Evolutionary conservation across 1,139 yeast genomes (phyloP).

Genomic region (Candida sp.): DNA sequence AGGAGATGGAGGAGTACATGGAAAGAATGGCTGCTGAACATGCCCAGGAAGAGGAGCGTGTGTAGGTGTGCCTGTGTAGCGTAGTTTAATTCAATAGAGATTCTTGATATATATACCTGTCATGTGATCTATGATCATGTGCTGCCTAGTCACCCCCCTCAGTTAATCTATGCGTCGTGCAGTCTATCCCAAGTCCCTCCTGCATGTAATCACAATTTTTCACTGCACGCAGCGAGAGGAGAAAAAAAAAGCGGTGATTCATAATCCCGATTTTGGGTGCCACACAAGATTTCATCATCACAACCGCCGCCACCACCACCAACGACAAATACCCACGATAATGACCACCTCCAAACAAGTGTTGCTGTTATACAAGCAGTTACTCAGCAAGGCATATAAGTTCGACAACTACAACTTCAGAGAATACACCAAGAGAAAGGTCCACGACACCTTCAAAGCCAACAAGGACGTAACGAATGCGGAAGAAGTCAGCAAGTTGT

Average conservation of each 20-base stretch:
- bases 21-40: conserved; percentile 21
- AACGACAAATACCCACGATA: background rate
- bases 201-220: background rate
- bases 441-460: conserved; percentile 67
- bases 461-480: conserved; percentile 51
- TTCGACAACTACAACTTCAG: conserved; percentile 91
- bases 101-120: no score
- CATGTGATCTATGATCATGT: no score
- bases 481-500: conserved; percentile 49
- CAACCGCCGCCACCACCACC: background rate
- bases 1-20: conserved; percentile 27
- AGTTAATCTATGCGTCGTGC: background rate
- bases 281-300: background rate
- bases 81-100: no score
- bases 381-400: conserved; percentile 67
- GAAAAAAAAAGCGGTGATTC: background rate
- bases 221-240: background rate
- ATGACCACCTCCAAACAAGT: conserved; percentile 48
- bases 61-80: background rate
- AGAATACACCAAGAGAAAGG: conserved; percentile 77
- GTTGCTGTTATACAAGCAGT: conserved; percentile 67
- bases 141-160: no score
- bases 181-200: background rate
- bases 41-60: conserved; percentile 10
- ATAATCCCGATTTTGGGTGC: background rate